Base-by-base conservation (phyloP, 805 yeast genomes). In the Isabelozyma gotoi region DNA sequence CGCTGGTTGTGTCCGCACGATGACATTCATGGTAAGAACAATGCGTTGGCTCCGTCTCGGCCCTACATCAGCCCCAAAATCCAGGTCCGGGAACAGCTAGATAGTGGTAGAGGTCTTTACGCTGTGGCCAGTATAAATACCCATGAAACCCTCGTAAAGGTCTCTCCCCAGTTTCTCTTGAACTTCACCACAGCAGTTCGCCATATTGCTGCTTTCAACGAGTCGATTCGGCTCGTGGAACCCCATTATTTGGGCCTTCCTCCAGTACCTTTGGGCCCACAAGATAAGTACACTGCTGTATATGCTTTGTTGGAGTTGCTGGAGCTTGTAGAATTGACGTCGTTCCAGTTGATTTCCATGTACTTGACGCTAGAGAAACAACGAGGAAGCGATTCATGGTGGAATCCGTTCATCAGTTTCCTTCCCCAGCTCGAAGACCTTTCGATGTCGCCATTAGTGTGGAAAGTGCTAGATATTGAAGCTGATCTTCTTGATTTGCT, bases 331-430 rank as follows among this genome's bases (percentile, higher is more conserved):
- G 47, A 53, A 11, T 53, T 85, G 34, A 63, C 79, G 2, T 82
- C 90, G 2, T 81, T 83, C 55, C 91, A 85, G 59, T 55, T 85
- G 32, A 51, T 84, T 5, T 53, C 80, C 0, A 52, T 84, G 43
- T 85, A 70, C 51, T 42, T 82, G 2, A 59, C 68, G 4, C 53
- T 78, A 12, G 87, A 82, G 50, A 49, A 43, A 2, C 55, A 53
- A 31, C 58, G 84, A 39, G 61, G 56, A 1, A 35, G 43, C 0
- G 47, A 48, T 2, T 79, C 85, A 1, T 81, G 72, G 55, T 88
- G 95, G 95, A 56, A 60, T 34, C 88, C 88, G 0, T 88, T 88
- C 57, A 60, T 88, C 8, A 73, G 75, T 27, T 76, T 80, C 49
- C 71, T 88, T 45, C 96, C 97, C 0, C 56, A 67, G 0, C 45